phyloP scores from a whole-genome alignment of 805 yeast species.

The Yarrowia deformans region DNA sequence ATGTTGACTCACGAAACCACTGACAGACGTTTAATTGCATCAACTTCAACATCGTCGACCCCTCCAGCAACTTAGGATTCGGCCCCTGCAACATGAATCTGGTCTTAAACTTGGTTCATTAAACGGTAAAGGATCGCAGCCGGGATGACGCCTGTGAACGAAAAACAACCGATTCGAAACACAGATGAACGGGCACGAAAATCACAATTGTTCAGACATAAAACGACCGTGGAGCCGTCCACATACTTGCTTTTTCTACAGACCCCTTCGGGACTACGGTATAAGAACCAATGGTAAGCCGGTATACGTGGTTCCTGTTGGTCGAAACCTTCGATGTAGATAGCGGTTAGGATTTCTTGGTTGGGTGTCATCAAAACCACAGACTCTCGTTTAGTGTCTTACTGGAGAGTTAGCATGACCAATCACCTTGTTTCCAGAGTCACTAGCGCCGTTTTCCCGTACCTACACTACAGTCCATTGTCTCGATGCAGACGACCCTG shows the following conservation, averaged over 20 bases:
- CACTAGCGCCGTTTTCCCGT: too few relatives aligned
- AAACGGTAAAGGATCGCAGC: neutral
- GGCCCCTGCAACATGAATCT: neutral
- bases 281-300: neutral
- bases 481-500: neutral
- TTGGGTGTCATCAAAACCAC: neutral
- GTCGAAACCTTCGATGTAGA: slow-evolving; percentile 8
- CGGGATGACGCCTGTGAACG: too few relatives aligned
- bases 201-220: too few relatives aligned
- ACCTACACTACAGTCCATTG: neutral
- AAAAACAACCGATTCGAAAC: too few relatives aligned
- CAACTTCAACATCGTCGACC: too few relatives aligned
- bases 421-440: neutral
- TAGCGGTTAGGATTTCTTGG: slow-evolving; percentile 33
- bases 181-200: too few relatives aligned
- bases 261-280: too few relatives aligned
- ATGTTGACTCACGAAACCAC: too few relatives aligned
- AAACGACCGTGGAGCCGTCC: too few relatives aligned
- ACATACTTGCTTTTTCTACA: neutral
- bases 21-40: too few relatives aligned
- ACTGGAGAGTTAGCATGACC: neutral
- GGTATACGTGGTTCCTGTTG: slow-evolving; percentile 12
- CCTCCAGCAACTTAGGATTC: neutral
- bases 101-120: neutral
- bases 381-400: neutral